These are phyloP conservation scores for Gymnopus androsaceus DNA, from an alignment of 1,284 basidiomycete genomes.

Conservation along the genomic window DNA sequence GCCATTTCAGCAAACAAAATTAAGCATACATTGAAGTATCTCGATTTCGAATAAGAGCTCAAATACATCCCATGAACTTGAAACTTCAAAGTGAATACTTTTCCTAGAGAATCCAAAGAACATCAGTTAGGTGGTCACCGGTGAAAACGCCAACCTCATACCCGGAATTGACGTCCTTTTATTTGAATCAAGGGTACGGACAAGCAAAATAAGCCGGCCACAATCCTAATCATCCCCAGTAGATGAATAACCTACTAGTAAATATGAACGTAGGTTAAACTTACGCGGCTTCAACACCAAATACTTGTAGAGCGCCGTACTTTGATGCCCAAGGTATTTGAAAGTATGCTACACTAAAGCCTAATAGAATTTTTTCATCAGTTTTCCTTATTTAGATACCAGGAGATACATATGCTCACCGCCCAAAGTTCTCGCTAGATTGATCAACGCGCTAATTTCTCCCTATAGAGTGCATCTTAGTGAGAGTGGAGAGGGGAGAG, in stretches of 20 bases:
- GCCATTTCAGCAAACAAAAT: too few species aligned
- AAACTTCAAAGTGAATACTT: conserved; percentile 3
- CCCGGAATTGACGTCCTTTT: conserved; percentile 49
- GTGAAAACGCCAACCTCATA: conserved; percentile 26
- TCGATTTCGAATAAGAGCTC: too few species aligned
- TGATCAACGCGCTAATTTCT: conserved; percentile 61
- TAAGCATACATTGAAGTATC: too few species aligned
- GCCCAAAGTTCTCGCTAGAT: conserved; percentile 57
- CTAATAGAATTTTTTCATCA: conserved; percentile 22
- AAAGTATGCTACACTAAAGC: conserved; percentile 63
- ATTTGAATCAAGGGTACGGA: conserved; percentile 54
- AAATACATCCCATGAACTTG: too few species aligned
- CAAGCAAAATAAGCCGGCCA: conserved; percentile 52
- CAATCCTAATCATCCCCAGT: conserved; percentile 32
- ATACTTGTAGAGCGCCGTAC: conserved; percentile 50
- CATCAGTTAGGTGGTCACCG: background rate
- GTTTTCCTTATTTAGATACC: background rate
- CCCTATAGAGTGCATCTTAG: conserved; percentile 39
- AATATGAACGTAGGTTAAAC: conserved; percentile 17
- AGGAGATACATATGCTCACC: conserved; percentile 29
- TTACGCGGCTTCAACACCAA: conserved; percentile 52
- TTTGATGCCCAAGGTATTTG: conserved; percentile 54
- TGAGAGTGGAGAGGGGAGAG: background rate
- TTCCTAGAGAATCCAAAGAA: background rate
- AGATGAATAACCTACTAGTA: background rate